Conservation (phyloP, 176 grass and related monocot genomes). For the Oryza rufipogon region DNA sequence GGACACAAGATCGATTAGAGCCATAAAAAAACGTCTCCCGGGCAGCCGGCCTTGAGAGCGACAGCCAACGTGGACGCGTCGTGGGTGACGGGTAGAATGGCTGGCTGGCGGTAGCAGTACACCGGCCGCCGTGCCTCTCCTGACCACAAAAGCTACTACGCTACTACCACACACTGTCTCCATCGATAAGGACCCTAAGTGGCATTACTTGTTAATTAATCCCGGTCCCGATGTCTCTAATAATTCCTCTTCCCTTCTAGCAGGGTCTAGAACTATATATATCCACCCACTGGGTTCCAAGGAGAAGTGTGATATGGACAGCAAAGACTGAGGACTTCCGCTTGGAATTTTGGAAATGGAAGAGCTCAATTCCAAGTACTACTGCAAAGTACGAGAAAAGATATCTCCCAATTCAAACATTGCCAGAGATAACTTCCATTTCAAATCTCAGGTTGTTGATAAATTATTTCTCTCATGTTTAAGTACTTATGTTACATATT, state of each 20-base stretch:
- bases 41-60: slow-evolving; percentile 25
- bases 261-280: neutral
- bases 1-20: neutral
- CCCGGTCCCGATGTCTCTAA: neutral
- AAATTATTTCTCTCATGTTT: no score
- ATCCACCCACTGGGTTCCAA: neutral
- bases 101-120: neutral
- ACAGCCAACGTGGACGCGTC: neutral
- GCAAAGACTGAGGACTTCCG: no score
- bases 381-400: no score
- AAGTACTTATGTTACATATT: no score
- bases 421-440: no score
- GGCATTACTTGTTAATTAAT: neutral
- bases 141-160: neutral
- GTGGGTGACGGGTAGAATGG: neutral
- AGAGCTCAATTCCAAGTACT: no score
- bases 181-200: slow-evolving; percentile 1
- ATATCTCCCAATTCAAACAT: no score
- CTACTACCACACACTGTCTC: no score
- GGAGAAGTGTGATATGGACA: neutral
- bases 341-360: no score
- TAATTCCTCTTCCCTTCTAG: neutral
- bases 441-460: no score
- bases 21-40: slow-evolving; percentile 4
- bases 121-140: slow-evolving; percentile 26